phyloP scores from a whole-genome alignment of 495 filamentous ascomycete genomes.

The Astrothelium subdiscretum region DNA sequence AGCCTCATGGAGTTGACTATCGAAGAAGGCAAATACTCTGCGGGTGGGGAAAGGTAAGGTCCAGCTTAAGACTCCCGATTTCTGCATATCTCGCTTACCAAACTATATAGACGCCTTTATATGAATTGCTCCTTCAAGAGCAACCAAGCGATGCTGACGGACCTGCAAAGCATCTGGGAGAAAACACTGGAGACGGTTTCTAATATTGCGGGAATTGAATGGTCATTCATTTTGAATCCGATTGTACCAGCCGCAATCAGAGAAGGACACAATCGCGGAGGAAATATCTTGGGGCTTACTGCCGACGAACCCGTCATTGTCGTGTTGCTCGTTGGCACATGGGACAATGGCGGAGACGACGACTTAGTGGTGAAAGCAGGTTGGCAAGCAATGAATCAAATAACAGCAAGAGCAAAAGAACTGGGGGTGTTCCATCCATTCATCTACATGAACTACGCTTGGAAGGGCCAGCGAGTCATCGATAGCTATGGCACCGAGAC shows the following conservation, averaged over 20 bases:
- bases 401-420: conserved; percentile 19
- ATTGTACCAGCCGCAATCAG: neutral
- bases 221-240: neutral
- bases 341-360: conserved; percentile 9
- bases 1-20: neutral
- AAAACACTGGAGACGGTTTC: neutral
- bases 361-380: conserved; percentile 5
- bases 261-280: neutral
- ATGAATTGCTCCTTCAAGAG: neutral
- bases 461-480: conserved; percentile 33
- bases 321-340: neutral
- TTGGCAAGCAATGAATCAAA: neutral
- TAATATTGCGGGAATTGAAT: neutral
- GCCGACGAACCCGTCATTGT: neutral
- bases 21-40: neutral
- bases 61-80: neutral
- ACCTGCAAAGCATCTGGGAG: neutral
- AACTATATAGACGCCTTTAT: neutral
- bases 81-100: neutral
- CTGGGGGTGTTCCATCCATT: conserved; percentile 20
- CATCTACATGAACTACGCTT: conserved; percentile 35
- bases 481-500: conserved; percentile 38
- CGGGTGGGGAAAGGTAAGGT: neutral
- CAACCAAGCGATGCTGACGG: neutral
- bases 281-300: neutral